phyloP scores from a whole-genome alignment of 2,329 filamentous ascomycete genomes.

The Trichoderma oligosporum region DNA sequence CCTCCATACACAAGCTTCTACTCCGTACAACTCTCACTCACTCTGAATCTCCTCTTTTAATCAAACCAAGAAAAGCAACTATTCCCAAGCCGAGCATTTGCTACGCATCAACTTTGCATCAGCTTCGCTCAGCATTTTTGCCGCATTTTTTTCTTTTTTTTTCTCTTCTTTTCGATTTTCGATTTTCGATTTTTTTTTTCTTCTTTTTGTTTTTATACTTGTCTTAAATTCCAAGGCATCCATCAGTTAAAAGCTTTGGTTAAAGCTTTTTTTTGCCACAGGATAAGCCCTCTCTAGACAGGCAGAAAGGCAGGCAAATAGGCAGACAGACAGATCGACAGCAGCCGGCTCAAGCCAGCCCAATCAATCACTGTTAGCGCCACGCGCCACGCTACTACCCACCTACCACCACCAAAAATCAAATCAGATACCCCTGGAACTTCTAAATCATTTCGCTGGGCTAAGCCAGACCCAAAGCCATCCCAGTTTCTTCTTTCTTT shows the following conservation, averaged over 20 bases:
- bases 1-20: not conserved
- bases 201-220: too few species aligned
- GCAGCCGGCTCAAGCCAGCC: not conserved
- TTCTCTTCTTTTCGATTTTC: not conserved
- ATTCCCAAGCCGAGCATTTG: slow-evolving; percentile 7
- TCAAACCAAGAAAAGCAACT: not conserved
- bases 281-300: too few species aligned
- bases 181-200: too few species aligned
- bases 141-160: not conserved
- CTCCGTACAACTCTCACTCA: not conserved
- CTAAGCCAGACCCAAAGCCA: not conserved
- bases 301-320: too few species aligned
- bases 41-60: not conserved
- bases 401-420: not conserved
- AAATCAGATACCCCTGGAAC: not conserved
- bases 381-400: slow-evolving; percentile 1
- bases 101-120: slow-evolving; percentile 5
- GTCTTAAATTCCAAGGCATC: too few species aligned
- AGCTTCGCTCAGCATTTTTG: slow-evolving; percentile 13
- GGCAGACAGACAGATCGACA: too few species aligned
- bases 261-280: not conserved
- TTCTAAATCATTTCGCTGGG: not conserved
- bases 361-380: slow-evolving; percentile 3
- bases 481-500: not conserved
- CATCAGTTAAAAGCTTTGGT: not conserved